Base-by-base conservation (phyloP, 2,329 filamentous ascomycete genomes). In the Ilyonectria sp. region DNA sequence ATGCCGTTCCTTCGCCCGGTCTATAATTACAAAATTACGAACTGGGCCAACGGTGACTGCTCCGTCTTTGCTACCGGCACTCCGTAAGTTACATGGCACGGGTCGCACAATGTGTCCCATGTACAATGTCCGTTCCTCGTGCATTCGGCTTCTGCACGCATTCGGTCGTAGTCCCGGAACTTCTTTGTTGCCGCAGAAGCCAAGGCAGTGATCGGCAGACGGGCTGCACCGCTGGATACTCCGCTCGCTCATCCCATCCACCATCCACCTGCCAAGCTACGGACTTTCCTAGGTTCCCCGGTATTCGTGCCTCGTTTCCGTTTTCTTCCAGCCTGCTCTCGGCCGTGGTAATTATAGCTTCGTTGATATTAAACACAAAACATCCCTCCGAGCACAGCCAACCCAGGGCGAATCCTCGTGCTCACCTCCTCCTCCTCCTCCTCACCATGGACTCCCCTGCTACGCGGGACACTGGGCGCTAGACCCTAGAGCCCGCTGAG, bases 171-270 rank as follows among this genome's bases (percentile, higher is more conserved):
- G 57, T 60, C 52, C 62, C 56, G 49, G 63, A 60, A 60, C 44
- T 61, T 58, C 46, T 53, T 26, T 58, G 53, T 53, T 52, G 37
- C 44, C 61, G 46, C 58, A 58, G 61, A 54, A 66, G 57, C 58
- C 63, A 58, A 66, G 63, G 63, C 58, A 61, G 55, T 58, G 63
- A 66, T 66, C 63, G 58, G 57, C 63, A 31, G 54, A 47, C 52
- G 53, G 53, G 46, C 57, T 65, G 50, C 63, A 60, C 54, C 49
- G 55, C 55, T 59, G 23, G 19, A 53, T 54, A 26, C 58, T 47
- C 35, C 35, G 35, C 33, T 44, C 26, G 47, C 17, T 33, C 49
- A n/a, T 33, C 17, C 49, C 63, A 65, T 50, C 55, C 50, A 56
- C 49, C 63, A 65, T 50, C 55, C 50, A 56, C 33, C 60, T 43